phyloP scores from a whole-genome alignment of 2,329 filamentous ascomycete species.

The Colletotrichum euphorbiae region DNA sequence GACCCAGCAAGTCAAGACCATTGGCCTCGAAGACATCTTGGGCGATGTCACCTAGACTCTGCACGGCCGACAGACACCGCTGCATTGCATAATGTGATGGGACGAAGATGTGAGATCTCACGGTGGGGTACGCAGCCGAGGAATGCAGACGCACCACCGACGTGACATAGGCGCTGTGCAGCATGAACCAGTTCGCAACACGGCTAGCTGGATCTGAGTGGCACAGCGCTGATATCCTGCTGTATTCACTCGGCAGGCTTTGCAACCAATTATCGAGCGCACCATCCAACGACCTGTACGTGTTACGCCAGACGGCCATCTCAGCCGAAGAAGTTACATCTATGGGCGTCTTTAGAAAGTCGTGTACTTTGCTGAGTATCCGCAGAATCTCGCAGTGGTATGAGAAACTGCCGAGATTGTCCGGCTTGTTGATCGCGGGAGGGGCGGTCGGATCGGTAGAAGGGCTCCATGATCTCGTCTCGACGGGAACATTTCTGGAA shows the following conservation, averaged over 20 bases:
- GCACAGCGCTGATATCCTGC: conserved; percentile 58
- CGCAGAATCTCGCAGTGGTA: conserved; percentile 59
- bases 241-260: conserved; percentile 57
- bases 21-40: conserved; percentile 58
- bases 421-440: conserved; percentile 49
- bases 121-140: conserved; percentile 55
- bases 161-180: conserved; percentile 59
- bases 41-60: conserved; percentile 57
- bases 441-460: conserved; percentile 44
- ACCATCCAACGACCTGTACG: conserved; percentile 53
- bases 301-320: conserved; percentile 55
- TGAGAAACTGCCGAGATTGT: conserved; percentile 58
- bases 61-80: conserved; percentile 56
- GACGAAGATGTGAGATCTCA: conserved; percentile 54
- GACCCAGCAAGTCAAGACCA: conserved; percentile 55
- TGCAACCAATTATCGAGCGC: conserved; percentile 56
- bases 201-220: conserved; percentile 58
- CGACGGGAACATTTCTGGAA: conserved; percentile 56
- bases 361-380: conserved; percentile 56
- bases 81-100: conserved; percentile 60
- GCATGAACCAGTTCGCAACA: conserved; percentile 60
- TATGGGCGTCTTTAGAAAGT: conserved; percentile 54
- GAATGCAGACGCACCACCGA: conserved; percentile 58
- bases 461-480: conserved; percentile 49
- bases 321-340: conserved; percentile 53